A percentile compares a stretch with the other conserved stretches of the same genome.
Evolutionary conservation across 306 rosid genomes (phyloP).

Genomic region (Cajanus cajan): DNA sequence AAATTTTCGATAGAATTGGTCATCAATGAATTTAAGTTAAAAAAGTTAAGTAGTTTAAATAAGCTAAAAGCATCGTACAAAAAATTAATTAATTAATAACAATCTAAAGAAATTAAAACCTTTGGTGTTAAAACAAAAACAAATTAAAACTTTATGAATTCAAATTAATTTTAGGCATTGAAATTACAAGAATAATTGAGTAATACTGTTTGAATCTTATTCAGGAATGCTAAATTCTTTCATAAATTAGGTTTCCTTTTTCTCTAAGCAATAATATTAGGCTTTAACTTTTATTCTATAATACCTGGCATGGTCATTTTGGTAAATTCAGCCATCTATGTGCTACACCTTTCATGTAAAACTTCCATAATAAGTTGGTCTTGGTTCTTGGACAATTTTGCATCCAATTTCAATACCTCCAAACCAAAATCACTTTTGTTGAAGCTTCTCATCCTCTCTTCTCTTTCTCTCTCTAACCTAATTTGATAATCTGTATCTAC

Average conservation of each 20-base stretch:
- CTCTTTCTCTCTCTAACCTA: conserved; percentile 2
- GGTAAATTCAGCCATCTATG: conserved; percentile 43
- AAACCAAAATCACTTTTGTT: conserved; percentile 65
- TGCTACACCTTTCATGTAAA: conserved; percentile 47
- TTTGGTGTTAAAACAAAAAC: too few species aligned
- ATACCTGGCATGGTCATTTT: conserved; percentile 33
- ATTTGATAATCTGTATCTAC: conserved; percentile 17
- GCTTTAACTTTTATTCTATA: neutral
- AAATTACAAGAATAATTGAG: neutral
- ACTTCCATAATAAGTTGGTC: conserved; percentile 50
- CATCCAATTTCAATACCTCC: conserved; percentile 63
- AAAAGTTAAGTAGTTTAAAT: neutral
- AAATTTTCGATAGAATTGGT: too few species aligned
- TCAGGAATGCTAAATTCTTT: neutral
- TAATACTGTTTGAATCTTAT: neutral
- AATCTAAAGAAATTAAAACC: neutral
- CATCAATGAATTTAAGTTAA: too few species aligned
- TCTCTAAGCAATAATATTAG: neutral
- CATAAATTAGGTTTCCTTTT: neutral
- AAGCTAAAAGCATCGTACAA: neutral
- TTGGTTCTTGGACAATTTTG: conserved; percentile 58
- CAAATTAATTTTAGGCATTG: neutral
- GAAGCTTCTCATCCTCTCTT: conserved; percentile 62
- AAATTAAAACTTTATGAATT: neutral
- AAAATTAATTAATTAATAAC: neutral